Evolutionary conservation across 805 yeast genomes (phyloP), one percentile per base, ranked within the genome.

Genomic region (Lipomyces sp.): DNA sequence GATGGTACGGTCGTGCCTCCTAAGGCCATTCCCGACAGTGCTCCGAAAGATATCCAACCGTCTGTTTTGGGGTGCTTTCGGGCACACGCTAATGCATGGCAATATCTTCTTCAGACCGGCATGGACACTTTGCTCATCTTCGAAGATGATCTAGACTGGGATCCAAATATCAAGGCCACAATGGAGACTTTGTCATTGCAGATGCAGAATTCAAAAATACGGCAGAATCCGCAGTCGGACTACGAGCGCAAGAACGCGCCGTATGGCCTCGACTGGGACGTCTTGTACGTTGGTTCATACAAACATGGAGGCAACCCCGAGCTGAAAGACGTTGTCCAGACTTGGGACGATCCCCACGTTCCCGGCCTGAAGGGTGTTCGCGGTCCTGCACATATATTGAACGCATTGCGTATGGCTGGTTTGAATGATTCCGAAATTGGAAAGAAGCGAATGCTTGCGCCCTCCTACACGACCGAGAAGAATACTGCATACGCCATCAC

Each of bases 241-340:
- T 60, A 65, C 50, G 68, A 65, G 37, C 42, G 37, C 53, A 53
- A 33, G 32, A 55, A 53, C 32, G 68, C 68, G 15, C 68, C 68
- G 24, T 65, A 65, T 58, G 68, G 63, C 11, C 65, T 65, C 39
- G 68, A 65, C 60, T 65, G 68, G 68, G 68, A 65, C 51, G 48
- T 65, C 51, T 37, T 65, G 33, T 29, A 57, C n/a, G 57, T 65
- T 18, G 68, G 68, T n/a, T 60, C 55, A n/a, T 60, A 64, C 57
- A 50, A 45, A 32, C 61, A 64, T 34, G 59, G 53, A 6, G 54
- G 59, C 53, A 64, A 64, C 33, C 57, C 60, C 4, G 55, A 64
- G 34, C 59, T 63, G n/a, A 45, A 50, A 11, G 67, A 64, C 35
- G 30, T 60, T 10, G 18, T 53, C 4, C 60, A 55, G 30, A 53